Conservation (phyloP, 768 basidiomycete genomes). For the Collybiopsis luxurians region DNA sequence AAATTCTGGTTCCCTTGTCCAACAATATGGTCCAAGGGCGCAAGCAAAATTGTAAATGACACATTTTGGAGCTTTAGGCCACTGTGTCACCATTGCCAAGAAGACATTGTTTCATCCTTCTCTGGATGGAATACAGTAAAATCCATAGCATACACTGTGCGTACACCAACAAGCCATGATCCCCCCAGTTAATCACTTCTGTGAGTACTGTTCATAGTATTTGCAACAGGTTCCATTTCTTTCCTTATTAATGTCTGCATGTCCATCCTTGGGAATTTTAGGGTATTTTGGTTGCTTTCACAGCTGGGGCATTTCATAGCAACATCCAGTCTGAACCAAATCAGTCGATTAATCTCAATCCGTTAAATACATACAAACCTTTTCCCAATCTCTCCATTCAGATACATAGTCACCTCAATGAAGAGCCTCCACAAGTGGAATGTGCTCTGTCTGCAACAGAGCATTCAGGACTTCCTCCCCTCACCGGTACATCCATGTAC, state of each 20-base stretch:
- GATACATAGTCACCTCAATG: neutral
- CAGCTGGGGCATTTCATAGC: neutral
- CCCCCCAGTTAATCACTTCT: no score
- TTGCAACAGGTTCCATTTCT: no score
- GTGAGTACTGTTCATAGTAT: no score
- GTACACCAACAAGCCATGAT: slow-evolving; percentile 31
- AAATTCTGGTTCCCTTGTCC: slow-evolving; percentile 14
- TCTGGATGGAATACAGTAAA: slow-evolving; percentile 30
- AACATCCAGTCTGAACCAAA: neutral
- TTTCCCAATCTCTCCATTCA: neutral
- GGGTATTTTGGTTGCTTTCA: neutral
- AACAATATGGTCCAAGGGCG: slow-evolving; percentile 18
- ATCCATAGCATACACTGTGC: slow-evolving; percentile 30
- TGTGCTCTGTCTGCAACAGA: neutral
- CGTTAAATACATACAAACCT: neutral
- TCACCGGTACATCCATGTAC: neutral
- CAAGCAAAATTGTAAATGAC: slow-evolving; percentile 28
- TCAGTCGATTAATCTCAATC: no score
- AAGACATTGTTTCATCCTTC: slow-evolving; percentile 39
- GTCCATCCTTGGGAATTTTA: neutral
- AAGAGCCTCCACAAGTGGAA: neutral
- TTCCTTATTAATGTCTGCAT: neutral
- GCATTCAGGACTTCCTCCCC: neutral
- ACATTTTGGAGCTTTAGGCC: slow-evolving; percentile 22
- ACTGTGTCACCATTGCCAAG: slow-evolving; percentile 32